These are phyloP conservation scores for Saturnispora halmiae DNA, from an alignment of 805 yeast species.

Conservation along the genomic window DNA sequence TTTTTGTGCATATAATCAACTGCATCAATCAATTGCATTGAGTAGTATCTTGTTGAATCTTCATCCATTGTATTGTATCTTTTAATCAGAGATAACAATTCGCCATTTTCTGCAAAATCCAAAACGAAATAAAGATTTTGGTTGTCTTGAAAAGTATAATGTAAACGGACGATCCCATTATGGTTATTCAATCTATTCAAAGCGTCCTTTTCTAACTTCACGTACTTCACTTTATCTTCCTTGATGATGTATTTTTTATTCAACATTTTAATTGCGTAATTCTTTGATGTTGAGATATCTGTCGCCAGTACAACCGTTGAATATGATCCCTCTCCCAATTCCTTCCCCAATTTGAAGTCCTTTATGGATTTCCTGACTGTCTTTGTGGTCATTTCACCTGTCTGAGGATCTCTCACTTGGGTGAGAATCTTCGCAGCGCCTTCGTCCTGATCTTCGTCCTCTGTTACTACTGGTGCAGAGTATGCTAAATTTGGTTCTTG, in stretches of 20 bases:
- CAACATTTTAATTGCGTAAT: constrained; percentile 68
- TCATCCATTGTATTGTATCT: constrained; percentile 64
- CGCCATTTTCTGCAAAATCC: constrained; percentile 77
- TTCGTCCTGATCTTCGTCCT: constrained; percentile 30
- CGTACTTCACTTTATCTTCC: constrained; percentile 79
- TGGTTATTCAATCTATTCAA: constrained; percentile 52
- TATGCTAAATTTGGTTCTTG: no score
- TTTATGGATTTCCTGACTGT: constrained; percentile 50
- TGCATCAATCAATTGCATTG: constrained; percentile 69
- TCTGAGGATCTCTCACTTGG: constrained; percentile 31
- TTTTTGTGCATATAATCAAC: constrained; percentile 60
- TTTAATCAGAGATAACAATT: constrained; percentile 57
- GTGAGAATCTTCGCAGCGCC: constrained; percentile 53
- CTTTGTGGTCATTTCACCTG: constrained; percentile 43
- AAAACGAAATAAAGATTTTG: constrained; percentile 62
- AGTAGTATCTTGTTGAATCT: constrained; percentile 55
- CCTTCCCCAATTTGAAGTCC: constrained; percentile 81
- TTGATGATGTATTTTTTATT: constrained; percentile 71
- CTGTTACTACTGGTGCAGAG: no score
- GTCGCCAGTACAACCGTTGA: constrained; percentile 86
- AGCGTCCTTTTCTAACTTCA: constrained; percentile 74
- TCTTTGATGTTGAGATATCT: constrained; percentile 52
- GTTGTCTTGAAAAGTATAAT: constrained; percentile 74
- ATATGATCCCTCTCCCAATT: constrained; percentile 92
- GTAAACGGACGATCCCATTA: constrained; percentile 56